phyloP scores from a whole-genome alignment of 148 eudicot genomes.

The Bassia scoparia region DNA sequence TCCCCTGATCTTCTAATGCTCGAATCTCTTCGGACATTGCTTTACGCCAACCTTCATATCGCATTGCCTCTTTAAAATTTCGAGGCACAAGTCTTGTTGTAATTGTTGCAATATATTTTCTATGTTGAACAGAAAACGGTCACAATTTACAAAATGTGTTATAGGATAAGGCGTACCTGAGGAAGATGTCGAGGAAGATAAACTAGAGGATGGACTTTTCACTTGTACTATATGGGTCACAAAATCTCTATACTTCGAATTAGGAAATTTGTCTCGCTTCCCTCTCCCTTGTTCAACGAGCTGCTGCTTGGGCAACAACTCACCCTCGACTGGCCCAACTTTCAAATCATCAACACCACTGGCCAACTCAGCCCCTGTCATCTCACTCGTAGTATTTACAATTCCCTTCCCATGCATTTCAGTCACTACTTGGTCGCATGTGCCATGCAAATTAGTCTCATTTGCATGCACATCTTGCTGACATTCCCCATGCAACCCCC shows the following conservation, averaged over 20 bases:
- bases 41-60: not conserved
- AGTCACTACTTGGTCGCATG: too few relatives aligned
- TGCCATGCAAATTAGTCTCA: too few relatives aligned
- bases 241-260: not conserved
- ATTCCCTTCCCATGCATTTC: too few relatives aligned
- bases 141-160: slow-evolving; percentile 5
- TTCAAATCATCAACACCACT: too few relatives aligned
- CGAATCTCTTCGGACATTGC: not conserved
- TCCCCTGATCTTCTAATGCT: not conserved
- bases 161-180: slow-evolving; percentile 1
- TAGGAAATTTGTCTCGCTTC: not conserved
- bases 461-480: too few relatives aligned
- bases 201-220: not conserved
- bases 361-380: too few relatives aligned
- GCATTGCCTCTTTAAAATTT: not conserved
- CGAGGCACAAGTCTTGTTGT: not conserved
- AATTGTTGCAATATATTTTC: not conserved
- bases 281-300: not conserved
- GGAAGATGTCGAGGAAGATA: not conserved
- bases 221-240: not conserved
- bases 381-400: too few relatives aligned
- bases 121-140: not conserved
- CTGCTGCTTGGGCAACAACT: too few relatives aligned
- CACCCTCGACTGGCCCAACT: too few relatives aligned
- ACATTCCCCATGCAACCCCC: too few relatives aligned